Evolutionary conservation across 2,329 filamentous ascomycete genomes (phyloP).

Genomic region (Akanthomyces dipterigenus): DNA sequence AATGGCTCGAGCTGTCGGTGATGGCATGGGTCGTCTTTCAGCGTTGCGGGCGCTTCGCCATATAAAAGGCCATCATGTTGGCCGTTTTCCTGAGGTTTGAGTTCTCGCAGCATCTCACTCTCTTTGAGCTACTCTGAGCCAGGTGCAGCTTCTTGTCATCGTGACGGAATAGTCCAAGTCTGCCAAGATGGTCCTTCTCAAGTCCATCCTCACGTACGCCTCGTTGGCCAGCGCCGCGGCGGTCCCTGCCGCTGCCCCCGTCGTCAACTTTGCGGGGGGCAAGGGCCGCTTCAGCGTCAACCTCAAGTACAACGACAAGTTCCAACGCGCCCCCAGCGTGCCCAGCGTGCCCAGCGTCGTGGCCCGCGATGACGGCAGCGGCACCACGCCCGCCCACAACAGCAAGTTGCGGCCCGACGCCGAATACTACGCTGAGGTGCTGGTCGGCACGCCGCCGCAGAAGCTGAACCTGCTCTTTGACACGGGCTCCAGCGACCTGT

Average conservation of each 20-base stretch:
- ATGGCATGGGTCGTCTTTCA: background rate
- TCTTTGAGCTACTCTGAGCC: background rate
- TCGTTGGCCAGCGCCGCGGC: background rate
- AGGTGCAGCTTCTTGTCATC: background rate
- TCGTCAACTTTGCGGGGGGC: background rate
- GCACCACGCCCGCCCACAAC: background rate
- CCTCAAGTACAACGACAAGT: slow-evolving; percentile 9
- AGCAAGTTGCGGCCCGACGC: slow-evolving; percentile 2
- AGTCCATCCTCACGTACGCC: background rate
- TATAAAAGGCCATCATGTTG: background rate
- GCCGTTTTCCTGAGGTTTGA: background rate
- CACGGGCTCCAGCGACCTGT: slow-evolving; percentile 36
- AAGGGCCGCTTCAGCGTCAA: background rate
- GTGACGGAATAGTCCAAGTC: background rate
- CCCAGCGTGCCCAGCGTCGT: background rate
- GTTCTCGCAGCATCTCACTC: background rate
- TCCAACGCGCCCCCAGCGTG: background rate
- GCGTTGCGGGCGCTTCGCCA: background rate
- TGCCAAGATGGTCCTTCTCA: background rate
- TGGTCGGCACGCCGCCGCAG: slow-evolving; percentile 27
- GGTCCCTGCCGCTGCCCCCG: background rate
- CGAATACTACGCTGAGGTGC: slow-evolving; percentile 10
- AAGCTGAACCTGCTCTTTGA: slow-evolving; percentile 35
- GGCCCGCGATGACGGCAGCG: background rate
- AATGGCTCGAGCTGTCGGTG: background rate